Conservation (phyloP, 345 rosid genomes). For the Rhizophora apiculata region DNA sequence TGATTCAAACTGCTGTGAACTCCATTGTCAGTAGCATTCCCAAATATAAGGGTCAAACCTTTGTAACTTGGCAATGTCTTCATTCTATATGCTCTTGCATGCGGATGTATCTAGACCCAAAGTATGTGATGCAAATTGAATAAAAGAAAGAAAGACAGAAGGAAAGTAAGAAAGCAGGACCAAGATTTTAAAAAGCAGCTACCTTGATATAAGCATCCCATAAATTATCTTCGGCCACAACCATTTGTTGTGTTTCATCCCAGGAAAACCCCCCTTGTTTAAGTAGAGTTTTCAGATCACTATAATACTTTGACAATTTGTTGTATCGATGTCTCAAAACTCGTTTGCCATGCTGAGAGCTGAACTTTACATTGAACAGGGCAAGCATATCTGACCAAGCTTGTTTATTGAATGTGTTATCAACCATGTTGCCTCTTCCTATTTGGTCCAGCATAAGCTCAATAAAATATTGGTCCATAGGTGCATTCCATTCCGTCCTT, state of each 20-base stretch:
- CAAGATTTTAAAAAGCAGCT: slow-evolving; percentile 8
- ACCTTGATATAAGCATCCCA: slow-evolving; percentile 82
- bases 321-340: slow-evolving; percentile 73
- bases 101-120: slow-evolving; percentile 53
- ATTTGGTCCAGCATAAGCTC: slow-evolving; percentile 79
- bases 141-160: slow-evolving; percentile 5
- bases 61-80: slow-evolving; percentile 64
- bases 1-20: slow-evolving; percentile 27
- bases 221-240: slow-evolving; percentile 52
- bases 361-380: slow-evolving; percentile 61
- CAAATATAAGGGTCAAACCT: slow-evolving; percentile 59
- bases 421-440: slow-evolving; percentile 61
- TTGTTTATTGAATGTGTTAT: slow-evolving; percentile 61
- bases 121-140: slow-evolving; percentile 12
- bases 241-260: slow-evolving; percentile 59
- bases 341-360: slow-evolving; percentile 68
- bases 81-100: slow-evolving; percentile 58
- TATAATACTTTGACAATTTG: slow-evolving; percentile 65
- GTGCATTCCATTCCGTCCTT: slow-evolving; percentile 70
- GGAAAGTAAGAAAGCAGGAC: background rate
- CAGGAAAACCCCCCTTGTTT: slow-evolving; percentile 65
- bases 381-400: slow-evolving; percentile 83
- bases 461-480: slow-evolving; percentile 70
- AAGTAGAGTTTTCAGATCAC: slow-evolving; percentile 48
- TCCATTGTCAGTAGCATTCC: slow-evolving; percentile 34